Conservation (phyloP, 2,329 filamentous ascomycete species). For the Cephalotrichum gorgonifer region DNA sequence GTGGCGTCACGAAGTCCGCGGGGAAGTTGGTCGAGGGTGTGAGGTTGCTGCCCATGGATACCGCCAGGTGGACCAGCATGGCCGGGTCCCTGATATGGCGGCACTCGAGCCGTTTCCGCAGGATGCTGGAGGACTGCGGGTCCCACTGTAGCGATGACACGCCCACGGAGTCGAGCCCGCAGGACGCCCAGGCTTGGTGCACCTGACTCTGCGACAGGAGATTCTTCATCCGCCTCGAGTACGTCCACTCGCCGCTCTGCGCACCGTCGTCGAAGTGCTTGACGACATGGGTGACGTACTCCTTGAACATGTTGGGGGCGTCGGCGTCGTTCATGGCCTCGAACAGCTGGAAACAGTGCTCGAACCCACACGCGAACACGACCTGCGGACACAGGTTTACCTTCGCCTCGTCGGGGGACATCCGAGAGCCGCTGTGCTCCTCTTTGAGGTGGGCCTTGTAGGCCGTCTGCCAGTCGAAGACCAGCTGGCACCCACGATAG, state of each 20-base stretch:
- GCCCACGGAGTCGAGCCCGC: constrained; percentile 22
- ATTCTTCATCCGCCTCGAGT: constrained; percentile 33
- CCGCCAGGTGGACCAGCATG: constrained; percentile 26
- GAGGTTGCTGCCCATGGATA: constrained; percentile 24
- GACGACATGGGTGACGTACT: constrained; percentile 34
- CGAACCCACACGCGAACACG: constrained; percentile 38
- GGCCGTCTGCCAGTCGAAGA: constrained; percentile 36
- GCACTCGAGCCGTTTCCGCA: constrained; percentile 34
- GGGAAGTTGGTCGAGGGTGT: constrained; percentile 14
- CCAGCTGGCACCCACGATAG: constrained; percentile 29
- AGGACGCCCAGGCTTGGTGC: constrained; percentile 24
- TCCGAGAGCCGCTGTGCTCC: constrained; percentile 29
- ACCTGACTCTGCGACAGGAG: constrained; percentile 28
- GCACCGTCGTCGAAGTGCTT: constrained; percentile 34
- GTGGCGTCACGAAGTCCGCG: constrained; percentile 22
- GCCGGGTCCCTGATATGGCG: constrained; percentile 29
- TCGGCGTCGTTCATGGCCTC: constrained; percentile 29
- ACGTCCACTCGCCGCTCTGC: constrained; percentile 30
- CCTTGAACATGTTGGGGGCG: constrained; percentile 26
- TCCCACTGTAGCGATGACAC: constrained; percentile 26
- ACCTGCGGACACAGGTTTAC: constrained; percentile 33
- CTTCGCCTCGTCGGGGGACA: constrained; percentile 29
- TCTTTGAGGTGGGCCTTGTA: constrained; percentile 36
- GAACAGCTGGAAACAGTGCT: constrained; percentile 30
- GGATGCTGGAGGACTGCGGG: constrained; percentile 27